Evolutionary conservation across 2,329 filamentous ascomycete genomes (phyloP).

Genomic region (Penicillium nordicum): DNA sequence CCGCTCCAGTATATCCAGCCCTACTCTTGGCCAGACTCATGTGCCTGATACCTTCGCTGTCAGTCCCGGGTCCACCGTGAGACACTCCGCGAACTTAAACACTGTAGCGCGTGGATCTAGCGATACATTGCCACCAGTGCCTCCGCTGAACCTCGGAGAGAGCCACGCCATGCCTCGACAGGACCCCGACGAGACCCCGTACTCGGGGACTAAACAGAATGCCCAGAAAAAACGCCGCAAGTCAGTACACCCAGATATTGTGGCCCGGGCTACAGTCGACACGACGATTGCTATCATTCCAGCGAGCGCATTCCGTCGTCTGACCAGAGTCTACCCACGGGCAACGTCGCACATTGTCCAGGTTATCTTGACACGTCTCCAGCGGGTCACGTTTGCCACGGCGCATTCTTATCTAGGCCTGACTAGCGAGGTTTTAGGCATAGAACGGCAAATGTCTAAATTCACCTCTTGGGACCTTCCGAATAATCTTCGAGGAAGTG

Average conservation of each 20-base stretch:
- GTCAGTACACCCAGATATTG: slow-evolving; percentile 93
- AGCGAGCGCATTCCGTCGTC: slow-evolving; percentile 85
- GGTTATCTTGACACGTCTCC: slow-evolving; percentile 89
- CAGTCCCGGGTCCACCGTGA: slow-evolving; percentile 32
- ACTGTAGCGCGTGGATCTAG: slow-evolving; percentile 25
- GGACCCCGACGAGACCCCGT: slow-evolving; percentile 30
- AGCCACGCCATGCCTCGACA: slow-evolving; percentile 26
- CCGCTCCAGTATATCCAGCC: slow-evolving; percentile 37
- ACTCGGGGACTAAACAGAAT: slow-evolving; percentile 17
- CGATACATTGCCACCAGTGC: slow-evolving; percentile 58
- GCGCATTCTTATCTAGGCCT: slow-evolving; percentile 92
- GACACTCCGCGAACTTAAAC: slow-evolving; percentile 19
- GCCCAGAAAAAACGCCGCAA: slow-evolving; percentile 45
- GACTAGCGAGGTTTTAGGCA: slow-evolving; percentile 85
- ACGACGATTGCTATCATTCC: slow-evolving; percentile 98
- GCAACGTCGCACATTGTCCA: slow-evolving; percentile 97
- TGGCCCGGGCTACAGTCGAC: slow-evolving; percentile 91
- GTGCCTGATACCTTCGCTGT: slow-evolving; percentile 40
- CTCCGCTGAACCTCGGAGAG: slow-evolving; percentile 69
- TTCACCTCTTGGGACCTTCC: slow-evolving; percentile 90
- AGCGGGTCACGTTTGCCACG: slow-evolving; percentile 89
- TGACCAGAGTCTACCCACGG: slow-evolving; percentile 92
- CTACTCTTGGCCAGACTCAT: slow-evolving; percentile 26
- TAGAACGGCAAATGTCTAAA: slow-evolving; percentile 88
- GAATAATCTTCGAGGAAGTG: slow-evolving; percentile 80